Evolutionary conservation across 305 asterid genomes (phyloP).

Genomic region (Fraxinus nigra): DNA sequence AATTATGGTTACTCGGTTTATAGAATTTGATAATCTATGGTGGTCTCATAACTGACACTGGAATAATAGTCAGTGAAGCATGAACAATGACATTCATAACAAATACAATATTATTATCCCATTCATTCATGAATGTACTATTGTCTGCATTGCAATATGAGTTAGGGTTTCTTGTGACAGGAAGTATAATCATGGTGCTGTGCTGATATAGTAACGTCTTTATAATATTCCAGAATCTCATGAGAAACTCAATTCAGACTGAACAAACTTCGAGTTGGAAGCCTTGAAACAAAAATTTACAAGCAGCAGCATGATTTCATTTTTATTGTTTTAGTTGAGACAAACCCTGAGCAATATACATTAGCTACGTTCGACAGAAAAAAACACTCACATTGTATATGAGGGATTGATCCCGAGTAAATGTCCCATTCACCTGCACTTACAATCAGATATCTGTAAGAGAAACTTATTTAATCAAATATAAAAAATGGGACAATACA

Average conservation of each 20-base stretch:
- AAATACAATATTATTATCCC: conserved; percentile 5
- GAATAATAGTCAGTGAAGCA: not conserved
- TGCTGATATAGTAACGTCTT: not conserved
- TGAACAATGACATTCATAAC: conserved; percentile 12
- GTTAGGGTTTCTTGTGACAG: not conserved
- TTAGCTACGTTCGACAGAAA: not conserved
- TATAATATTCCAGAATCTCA: not conserved
- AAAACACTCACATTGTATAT: conserved; percentile 67
- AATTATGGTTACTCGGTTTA: conserved; percentile 4
- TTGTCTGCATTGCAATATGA: not conserved
- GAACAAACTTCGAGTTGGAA: conserved; percentile 1
- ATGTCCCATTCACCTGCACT: conserved; percentile 93
- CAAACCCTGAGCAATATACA: not conserved
- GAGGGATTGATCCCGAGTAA: conserved; percentile 68
- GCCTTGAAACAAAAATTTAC: conserved; percentile 15
- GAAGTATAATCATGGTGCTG: not conserved
- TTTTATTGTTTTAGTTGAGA: not conserved
- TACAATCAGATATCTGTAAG: conserved; percentile 27
- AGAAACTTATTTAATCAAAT: not conserved
- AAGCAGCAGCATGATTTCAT: not conserved
- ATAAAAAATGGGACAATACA: not conserved
- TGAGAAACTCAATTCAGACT: conserved; percentile 4
- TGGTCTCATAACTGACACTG: conserved; percentile 9
- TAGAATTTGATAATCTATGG: not conserved
- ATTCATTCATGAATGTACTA: conserved; percentile 7